Percentiles rank a stretch among this genome's conserved stretches.
Conservation (phyloP, 1,284 basidiomycete species). For the Sanghuangporus sanghuang region DNA sequence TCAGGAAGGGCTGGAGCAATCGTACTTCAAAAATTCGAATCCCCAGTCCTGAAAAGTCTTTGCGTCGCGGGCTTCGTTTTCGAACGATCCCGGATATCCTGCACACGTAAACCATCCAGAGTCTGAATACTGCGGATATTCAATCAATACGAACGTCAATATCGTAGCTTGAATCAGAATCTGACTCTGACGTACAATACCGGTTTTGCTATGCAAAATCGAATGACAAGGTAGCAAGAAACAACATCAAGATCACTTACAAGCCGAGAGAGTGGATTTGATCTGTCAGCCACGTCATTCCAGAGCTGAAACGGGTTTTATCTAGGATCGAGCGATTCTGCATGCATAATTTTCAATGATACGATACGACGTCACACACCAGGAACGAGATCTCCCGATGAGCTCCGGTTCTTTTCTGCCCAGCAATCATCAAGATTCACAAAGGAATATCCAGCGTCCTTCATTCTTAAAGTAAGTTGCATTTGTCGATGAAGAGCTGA, state of each 20-base stretch:
- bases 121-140: slow-evolving; percentile 38
- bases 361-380: slow-evolving; percentile 28
- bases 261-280: slow-evolving; percentile 42
- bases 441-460: slow-evolving; percentile 50
- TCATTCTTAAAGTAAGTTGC: background rate
- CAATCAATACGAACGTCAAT: background rate
- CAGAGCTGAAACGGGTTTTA: slow-evolving; percentile 35
- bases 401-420: slow-evolving; percentile 43
- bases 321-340: slow-evolving; percentile 27
- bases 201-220: slow-evolving; percentile 37
- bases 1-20: background rate
- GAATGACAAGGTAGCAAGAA: slow-evolving; percentile 1
- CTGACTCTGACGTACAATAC: slow-evolving; percentile 36
- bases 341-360: slow-evolving; percentile 9
- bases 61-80: slow-evolving; percentile 42
- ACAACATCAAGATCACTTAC: slow-evolving; percentile 29
- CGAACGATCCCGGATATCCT: slow-evolving; percentile 46
- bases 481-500: background rate
- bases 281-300: slow-evolving; percentile 42
- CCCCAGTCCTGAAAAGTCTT: slow-evolving; percentile 46
- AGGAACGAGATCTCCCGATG: slow-evolving; percentile 43
- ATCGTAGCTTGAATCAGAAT: slow-evolving; percentile 28
- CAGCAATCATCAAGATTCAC: slow-evolving; percentile 59
- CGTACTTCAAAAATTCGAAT: slow-evolving; percentile 47
- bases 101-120: slow-evolving; percentile 51